Evolutionary conservation across 2,329 filamentous ascomycete species (phyloP).

Genomic region (Zymoseptoria ardabiliae): DNA sequence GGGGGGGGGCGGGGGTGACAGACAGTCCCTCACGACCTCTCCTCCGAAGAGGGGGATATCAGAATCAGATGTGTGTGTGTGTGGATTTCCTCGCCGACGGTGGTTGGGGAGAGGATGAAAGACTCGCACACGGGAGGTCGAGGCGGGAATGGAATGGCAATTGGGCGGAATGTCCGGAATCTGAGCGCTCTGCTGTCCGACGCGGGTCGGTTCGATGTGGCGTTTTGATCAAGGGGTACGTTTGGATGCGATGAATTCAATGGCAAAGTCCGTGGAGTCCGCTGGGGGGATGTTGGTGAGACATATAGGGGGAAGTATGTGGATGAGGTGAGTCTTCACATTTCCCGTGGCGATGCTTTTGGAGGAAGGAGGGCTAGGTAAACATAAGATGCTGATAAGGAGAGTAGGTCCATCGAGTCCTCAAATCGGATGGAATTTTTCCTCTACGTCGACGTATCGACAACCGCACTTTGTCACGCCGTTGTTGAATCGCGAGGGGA

Average conservation of each 20-base stretch:
- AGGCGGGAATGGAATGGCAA: slow-evolving; percentile 42
- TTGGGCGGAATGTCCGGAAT: slow-evolving; percentile 47
- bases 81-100: slow-evolving; percentile 50
- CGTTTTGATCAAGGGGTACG: slow-evolving; percentile 41
- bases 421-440: slow-evolving; percentile 27
- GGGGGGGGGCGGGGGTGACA: too few species aligned
- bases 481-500: slow-evolving; percentile 36
- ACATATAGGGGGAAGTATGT: slow-evolving; percentile 22
- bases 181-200: slow-evolving; percentile 36
- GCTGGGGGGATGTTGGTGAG: slow-evolving; percentile 25
- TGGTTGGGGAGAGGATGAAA: slow-evolving; percentile 49
- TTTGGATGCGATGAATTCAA: slow-evolving; percentile 30
- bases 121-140: slow-evolving; percentile 25
- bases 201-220: slow-evolving; percentile 43
- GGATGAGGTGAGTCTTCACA: slow-evolving; percentile 17
- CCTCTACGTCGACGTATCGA: slow-evolving; percentile 40
- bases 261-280: slow-evolving; percentile 27
- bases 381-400: not conserved
- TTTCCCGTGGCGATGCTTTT: too few species aligned
- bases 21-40: slow-evolving; percentile 47
- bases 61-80: slow-evolving; percentile 47
- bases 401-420: slow-evolving; percentile 21
- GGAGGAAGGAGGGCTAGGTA: too few species aligned
- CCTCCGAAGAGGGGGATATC: slow-evolving; percentile 45
- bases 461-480: slow-evolving; percentile 50